A percentile compares a stretch with the other conserved stretches of the same genome.
These are phyloP conservation scores for Haematococcus sp. DNA, from an alignment of 139 green algal species.

Conservation along the genomic window DNA sequence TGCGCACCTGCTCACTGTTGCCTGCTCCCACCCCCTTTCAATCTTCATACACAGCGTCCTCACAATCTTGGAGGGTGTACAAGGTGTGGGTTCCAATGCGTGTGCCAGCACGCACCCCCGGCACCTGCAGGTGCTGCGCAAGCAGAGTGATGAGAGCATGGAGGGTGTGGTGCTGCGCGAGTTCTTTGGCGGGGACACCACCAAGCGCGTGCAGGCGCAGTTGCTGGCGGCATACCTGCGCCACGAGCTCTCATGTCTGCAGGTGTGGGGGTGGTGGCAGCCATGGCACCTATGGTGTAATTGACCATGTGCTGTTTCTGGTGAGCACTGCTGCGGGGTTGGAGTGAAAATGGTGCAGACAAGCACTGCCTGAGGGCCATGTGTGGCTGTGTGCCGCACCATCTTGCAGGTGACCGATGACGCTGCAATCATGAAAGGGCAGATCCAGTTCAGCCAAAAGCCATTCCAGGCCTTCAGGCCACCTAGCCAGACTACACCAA, in stretches of 20 bases:
- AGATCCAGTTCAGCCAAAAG: constrained; percentile 34
- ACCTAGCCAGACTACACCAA: not conserved
- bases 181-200: constrained; percentile 37
- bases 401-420: constrained; percentile 28
- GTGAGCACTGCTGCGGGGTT: not conserved
- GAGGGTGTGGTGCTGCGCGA: constrained; percentile 26
- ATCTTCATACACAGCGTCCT: too few species aligned
- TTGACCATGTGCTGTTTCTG: not conserved
- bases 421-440: constrained; percentile 23
- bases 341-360: not conserved
- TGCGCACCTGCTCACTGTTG: too few species aligned
- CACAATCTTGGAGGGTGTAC: too few species aligned
- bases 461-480: constrained; percentile 2
- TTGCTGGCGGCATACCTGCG: constrained; percentile 42
- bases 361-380: too few species aligned
- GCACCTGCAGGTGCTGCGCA: constrained; percentile 3
- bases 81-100: too few species aligned
- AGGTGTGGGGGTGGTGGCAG: not conserved
- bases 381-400: too few species aligned
- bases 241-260: constrained; percentile 44
- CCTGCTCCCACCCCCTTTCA: too few species aligned
- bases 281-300: not conserved
- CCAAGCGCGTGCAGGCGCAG: constrained; percentile 17
- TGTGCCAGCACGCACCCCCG: not conserved
- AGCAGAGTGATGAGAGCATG: constrained; percentile 12